Evolutionary conservation across 1,284 basidiomycete species (phyloP).

Genomic region (Taiwanofungus camphoratus): DNA sequence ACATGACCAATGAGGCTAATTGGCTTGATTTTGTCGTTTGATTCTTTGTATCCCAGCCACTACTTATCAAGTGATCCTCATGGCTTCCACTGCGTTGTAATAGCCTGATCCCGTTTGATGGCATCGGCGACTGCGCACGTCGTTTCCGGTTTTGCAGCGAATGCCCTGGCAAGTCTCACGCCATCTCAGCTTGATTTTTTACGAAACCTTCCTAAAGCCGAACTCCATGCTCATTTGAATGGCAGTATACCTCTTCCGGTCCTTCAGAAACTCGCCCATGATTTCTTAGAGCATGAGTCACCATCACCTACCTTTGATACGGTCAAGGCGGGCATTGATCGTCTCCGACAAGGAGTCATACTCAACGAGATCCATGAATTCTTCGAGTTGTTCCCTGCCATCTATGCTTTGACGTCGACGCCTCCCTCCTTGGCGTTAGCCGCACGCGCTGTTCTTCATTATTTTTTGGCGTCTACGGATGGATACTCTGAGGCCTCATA

Average conservation of each 20-base stretch:
- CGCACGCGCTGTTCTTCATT: conserved; percentile 54
- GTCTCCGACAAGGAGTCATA: conserved; percentile 44
- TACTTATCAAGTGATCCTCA: no score
- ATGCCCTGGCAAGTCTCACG: conserved; percentile 49
- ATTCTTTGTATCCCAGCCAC: no score
- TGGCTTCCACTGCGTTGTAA: no score
- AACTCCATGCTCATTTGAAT: conserved; percentile 79
- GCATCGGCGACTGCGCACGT: conserved; percentile 1
- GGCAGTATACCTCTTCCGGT: conserved; percentile 69
- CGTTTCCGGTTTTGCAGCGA: conserved; percentile 27
- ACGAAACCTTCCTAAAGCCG: conserved; percentile 63
- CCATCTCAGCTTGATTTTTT: conserved; percentile 52
- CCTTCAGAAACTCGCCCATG: conserved; percentile 61
- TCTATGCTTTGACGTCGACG: conserved; percentile 68
- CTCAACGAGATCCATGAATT: conserved; percentile 61
- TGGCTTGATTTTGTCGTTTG: no score
- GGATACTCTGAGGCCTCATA: conserved; percentile 53
- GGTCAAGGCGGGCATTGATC: conserved; percentile 40
- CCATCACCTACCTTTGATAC: conserved; percentile 19
- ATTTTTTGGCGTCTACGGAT: conserved; percentile 43
- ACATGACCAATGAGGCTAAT: no score
- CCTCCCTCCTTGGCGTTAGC: conserved; percentile 45
- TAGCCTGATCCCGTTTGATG: not conserved
- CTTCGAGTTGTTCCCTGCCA: conserved; percentile 69
- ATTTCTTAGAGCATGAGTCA: conserved; percentile 26